Base-by-base conservation (phyloP, 306 rosid genomes). In the Inga leiocalycina region DNA sequence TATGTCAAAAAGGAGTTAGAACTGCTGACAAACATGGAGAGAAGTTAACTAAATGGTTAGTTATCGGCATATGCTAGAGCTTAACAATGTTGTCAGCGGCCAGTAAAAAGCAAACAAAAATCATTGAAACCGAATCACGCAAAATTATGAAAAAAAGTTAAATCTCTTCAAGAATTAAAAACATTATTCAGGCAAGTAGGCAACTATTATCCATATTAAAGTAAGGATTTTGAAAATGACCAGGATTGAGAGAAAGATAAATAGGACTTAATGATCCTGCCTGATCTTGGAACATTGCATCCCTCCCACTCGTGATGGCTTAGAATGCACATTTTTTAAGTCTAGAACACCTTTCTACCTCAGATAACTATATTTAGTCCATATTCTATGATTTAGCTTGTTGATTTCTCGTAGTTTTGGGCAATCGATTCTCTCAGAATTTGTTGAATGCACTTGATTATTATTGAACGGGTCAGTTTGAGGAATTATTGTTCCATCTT, bases 11-110 rank as follows among this genome's bases (percentile, higher is more conserved):
- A 65, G 77, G 71, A 72, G 39, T 37, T 45, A 46, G 83, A 69
- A 76, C 79, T 70, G 61, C 74, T 57, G 51, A 52, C 66, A 74
- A 67, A 46, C 73, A 78, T 57, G 44, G 59, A 67, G 69, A 80
- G 24, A 77, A 80, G 27, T 61, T 62, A 68, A 75, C 35, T 77
- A 44, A 54, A 72, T 57, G 57, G 49, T 24, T 32, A 77, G 72
- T 16, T 65, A 43, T 41, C 66, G 76, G 79, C 52, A 56, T 37
- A 56, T 65, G 83, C 75, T 51, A 77, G 61, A 44, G 51, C 51
- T 78, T 61, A 46, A 52, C 74, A 39, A 43, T 27, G 27, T 20
- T 73, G 75, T 13, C 20, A 77, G 69, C 37, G 32, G 62, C 78
- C 54, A 72, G 73, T 45, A 32, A 80, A 52, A 6, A 27, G 43